These are phyloP conservation scores for Eutrema yunnanense DNA, from an alignment of 345 rosid species.

Conservation along the genomic window DNA sequence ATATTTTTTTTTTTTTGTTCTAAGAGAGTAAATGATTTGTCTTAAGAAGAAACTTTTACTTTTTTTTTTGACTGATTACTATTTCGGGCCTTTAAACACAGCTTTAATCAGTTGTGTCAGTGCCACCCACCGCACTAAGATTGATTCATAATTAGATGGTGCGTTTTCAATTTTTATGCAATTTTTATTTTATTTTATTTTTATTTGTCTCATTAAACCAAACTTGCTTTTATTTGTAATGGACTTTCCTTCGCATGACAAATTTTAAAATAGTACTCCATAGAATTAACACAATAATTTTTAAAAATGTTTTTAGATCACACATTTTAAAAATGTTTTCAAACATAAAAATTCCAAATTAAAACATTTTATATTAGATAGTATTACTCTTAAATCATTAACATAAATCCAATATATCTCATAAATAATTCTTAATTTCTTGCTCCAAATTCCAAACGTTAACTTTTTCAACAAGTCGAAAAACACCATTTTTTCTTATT, in stretches of 20 bases:
- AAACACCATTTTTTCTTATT: not conserved
- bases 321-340: not conserved
- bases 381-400: not conserved
- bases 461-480: not conserved
- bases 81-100: conserved; percentile 39
- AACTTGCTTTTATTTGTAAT: not conserved
- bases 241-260: not conserved
- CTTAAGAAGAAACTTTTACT: conserved; percentile 14
- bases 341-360: no score
- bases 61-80: conserved; percentile 24
- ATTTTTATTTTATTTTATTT: not conserved
- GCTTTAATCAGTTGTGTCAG: conserved; percentile 49
- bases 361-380: no score
- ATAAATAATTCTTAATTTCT: not conserved
- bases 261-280: not conserved
- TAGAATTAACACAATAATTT: not conserved
- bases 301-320: not conserved
- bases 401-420: not conserved
- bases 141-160: conserved; percentile 49
- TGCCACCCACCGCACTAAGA: conserved; percentile 78
- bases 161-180: conserved; percentile 10
- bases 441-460: not conserved
- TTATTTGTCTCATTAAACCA: not conserved
- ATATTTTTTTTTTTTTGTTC: not conserved
- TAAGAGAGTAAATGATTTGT: conserved; percentile 14